Base-by-base conservation (phyloP, 129 eudicot species). In the Arctium lappa region DNA sequence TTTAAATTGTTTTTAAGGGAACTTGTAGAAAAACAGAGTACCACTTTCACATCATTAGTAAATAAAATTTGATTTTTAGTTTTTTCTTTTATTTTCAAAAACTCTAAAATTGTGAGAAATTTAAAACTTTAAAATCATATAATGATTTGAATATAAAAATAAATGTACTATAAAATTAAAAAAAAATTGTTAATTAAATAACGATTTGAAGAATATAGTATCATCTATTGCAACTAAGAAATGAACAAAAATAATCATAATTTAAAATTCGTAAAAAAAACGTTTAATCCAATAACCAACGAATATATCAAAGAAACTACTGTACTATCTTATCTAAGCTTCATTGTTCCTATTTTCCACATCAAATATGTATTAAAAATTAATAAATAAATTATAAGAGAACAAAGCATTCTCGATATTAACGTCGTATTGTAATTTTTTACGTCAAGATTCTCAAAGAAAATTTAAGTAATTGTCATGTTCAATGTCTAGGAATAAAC, bases 341-440 rank as follows among this genome's bases (percentile, higher is more conserved):
- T 40, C 12, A 65, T 82, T 44, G 77, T 48, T 76, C 69, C 86
- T 27, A 34, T 76, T 82, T 76, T 82, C 86, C 81, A 70, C 72
- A 76, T 44, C 74, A 34, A 66, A 30, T 13, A 33, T 15, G 62
- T 50, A 34, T 12, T 13, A 13, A 71, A 1, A 33, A 46, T 18
- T 38, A 38, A 38, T 32, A 6, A 63, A 63, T 63, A n/a, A 63
- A 22, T 22, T 6, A 56, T 8, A 63, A 16, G n/a, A 60, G 8
- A 60, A 60, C 22, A 5, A 39, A 18, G 7, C 50, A 12, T 12
- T 81, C 46, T 74, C 12, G 18, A 75, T 2, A 15, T 81, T 9
- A 31, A 60, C 13, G 30, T 9, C 32, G 4, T 1, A 81, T 36
- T 66, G n/a, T 65, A 10, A 16, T 33, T 5, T 60, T 60, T 1